Evolutionary conservation across 305 asterid genomes (phyloP).

Genomic region (Ilex paraguariensis): DNA sequence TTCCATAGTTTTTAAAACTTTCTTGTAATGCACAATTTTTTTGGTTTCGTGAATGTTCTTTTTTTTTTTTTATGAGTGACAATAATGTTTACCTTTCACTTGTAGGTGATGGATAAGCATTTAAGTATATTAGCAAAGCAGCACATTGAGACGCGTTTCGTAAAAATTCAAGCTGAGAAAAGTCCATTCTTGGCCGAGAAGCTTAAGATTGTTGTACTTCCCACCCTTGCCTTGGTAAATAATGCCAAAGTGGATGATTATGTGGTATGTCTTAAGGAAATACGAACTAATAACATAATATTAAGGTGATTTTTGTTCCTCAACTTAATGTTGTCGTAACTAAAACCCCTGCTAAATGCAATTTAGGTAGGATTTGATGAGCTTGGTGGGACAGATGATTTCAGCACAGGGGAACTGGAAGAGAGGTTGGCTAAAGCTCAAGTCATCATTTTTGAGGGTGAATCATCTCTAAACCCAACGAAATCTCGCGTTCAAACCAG

Average conservation of each 20-base stretch:
- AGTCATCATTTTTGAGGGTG: slow-evolving; percentile 65
- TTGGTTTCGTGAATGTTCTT: too few species aligned
- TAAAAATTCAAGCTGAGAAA: slow-evolving; percentile 93
- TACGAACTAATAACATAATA: slow-evolving; percentile 1
- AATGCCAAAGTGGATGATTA: slow-evolving; percentile 93
- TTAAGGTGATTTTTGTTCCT: neutral
- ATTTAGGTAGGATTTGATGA: slow-evolving; percentile 92
- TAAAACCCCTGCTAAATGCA: slow-evolving; percentile 6
- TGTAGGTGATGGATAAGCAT: slow-evolving; percentile 94
- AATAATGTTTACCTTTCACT: slow-evolving; percentile 8
- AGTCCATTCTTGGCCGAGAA: slow-evolving; percentile 83
- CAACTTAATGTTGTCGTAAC: neutral
- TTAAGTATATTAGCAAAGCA: slow-evolving; percentile 77
- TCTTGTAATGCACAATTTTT: too few species aligned
- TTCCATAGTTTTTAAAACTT: too few species aligned
- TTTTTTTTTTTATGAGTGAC: neutral
- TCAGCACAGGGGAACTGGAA: slow-evolving; percentile 84
- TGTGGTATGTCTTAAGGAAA: slow-evolving; percentile 51
- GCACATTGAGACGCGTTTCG: slow-evolving; percentile 87
- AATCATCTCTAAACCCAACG: slow-evolving; percentile 47
- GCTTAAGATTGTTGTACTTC: slow-evolving; percentile 83
- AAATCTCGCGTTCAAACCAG: slow-evolving; percentile 52
- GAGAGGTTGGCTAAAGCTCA: slow-evolving; percentile 76
- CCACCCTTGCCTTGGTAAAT: slow-evolving; percentile 85
- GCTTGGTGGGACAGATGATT: slow-evolving; percentile 85